Evolutionary conservation across 345 rosid genomes (phyloP).

Genomic region (Eucalyptus shirleyi): DNA sequence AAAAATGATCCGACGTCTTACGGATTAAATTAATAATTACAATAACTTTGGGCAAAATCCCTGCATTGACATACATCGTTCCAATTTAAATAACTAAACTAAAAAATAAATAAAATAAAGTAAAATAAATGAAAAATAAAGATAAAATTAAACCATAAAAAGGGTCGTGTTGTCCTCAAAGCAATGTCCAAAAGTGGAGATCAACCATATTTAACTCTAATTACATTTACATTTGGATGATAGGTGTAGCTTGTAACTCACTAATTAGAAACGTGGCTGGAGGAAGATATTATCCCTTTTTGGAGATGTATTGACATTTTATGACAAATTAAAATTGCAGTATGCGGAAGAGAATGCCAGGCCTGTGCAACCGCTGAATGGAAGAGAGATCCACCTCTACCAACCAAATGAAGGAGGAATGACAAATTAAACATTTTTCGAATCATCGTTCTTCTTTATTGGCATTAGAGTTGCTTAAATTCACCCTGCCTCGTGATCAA

Average conservation of each 20-base stretch:
- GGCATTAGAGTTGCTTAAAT: not conserved
- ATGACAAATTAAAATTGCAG: conserved; percentile 4
- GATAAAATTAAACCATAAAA: too few species aligned
- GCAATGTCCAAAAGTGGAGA: not conserved
- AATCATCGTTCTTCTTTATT: not conserved
- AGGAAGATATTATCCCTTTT: not conserved
- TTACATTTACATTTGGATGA: not conserved
- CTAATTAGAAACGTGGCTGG: not conserved
- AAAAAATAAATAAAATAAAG: too few species aligned
- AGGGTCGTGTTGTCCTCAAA: not conserved
- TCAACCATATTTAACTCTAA: not conserved
- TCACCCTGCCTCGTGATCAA: not conserved
- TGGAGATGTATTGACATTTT: not conserved
- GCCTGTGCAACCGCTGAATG: conserved; percentile 28
- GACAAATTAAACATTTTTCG: not conserved
- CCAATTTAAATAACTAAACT: too few species aligned
- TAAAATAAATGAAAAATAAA: too few species aligned
- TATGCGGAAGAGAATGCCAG: conserved; percentile 34
- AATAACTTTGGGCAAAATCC: too few species aligned
- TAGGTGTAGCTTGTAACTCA: too few species aligned
- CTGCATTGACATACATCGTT: accelerated
- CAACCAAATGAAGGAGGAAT: not conserved
- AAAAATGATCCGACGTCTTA: too few species aligned
- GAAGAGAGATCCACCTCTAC: conserved; percentile 1
- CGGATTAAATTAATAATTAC: too few species aligned